phyloP scores from a whole-genome alignment of 2,329 filamentous ascomycete species.

The Botrytis squamosa region DNA sequence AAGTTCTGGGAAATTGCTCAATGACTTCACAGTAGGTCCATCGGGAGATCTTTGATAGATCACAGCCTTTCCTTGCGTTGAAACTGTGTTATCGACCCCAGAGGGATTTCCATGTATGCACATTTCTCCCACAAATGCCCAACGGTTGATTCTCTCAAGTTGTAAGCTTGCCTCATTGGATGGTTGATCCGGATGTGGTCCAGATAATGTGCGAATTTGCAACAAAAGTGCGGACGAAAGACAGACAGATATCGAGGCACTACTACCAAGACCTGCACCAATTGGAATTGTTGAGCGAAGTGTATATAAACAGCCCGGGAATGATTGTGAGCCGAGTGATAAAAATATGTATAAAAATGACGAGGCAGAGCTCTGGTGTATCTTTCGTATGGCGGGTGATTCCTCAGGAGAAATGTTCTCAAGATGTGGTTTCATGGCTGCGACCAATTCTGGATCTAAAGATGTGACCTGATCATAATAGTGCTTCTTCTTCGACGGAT shows the following conservation, averaged over 20 bases:
- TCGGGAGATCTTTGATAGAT: slow-evolving; percentile 76
- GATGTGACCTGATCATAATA: slow-evolving; percentile 88
- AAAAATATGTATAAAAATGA: slow-evolving; percentile 93
- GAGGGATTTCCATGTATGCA: slow-evolving; percentile 97
- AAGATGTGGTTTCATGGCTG: slow-evolving; percentile 78
- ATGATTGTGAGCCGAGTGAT: slow-evolving; percentile 76
- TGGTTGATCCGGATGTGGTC: slow-evolving; percentile 89
- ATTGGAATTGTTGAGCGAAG: slow-evolving; percentile 93
- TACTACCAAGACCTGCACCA: slow-evolving; percentile 86
- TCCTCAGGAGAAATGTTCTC: slow-evolving; percentile 64
- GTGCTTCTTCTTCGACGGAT: slow-evolving; percentile 83
- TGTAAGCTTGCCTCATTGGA: slow-evolving; percentile 83
- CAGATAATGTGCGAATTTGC: slow-evolving; percentile 83
- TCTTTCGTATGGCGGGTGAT: slow-evolving; percentile 72
- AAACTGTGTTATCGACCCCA: slow-evolving; percentile 94
- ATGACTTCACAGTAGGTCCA: slow-evolving; percentile 71
- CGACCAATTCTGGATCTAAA: slow-evolving; percentile 79
- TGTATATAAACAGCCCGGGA: slow-evolving; percentile 82
- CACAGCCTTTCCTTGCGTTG: slow-evolving; percentile 90
- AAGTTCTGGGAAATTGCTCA: slow-evolving; percentile 89
- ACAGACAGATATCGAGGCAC: slow-evolving; percentile 91
- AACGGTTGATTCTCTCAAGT: slow-evolving; percentile 92
- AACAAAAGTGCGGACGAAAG: slow-evolving; percentile 78
- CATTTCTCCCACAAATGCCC: slow-evolving; percentile 96
- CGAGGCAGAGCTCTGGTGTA: slow-evolving; percentile 77